Evolutionary conservation across 2,329 filamentous ascomycete genomes (phyloP).

Genomic region (Cladophialophora psammophila): DNA sequence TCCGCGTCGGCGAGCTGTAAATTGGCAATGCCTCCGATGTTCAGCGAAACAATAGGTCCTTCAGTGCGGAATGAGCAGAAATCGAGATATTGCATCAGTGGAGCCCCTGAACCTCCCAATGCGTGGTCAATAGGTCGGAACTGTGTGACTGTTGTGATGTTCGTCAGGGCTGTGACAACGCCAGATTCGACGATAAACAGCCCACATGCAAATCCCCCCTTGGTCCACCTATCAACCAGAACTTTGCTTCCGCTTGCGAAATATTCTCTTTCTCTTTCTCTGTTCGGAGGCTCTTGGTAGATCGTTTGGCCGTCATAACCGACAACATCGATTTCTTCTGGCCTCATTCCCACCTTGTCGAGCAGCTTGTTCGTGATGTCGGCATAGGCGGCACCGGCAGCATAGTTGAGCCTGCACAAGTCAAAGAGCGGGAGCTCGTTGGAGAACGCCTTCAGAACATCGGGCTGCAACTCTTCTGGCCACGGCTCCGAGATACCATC

Average conservation of each 20-base stretch:
- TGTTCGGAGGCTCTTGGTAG: slow-evolving; percentile 45
- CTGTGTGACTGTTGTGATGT: slow-evolving; percentile 44
- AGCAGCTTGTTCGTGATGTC: slow-evolving; percentile 43
- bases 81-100: slow-evolving; percentile 47
- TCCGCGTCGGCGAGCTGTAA: slow-evolving; percentile 43
- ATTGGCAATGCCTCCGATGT: slow-evolving; percentile 46
- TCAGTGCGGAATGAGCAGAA: slow-evolving; percentile 44
- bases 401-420: slow-evolving; percentile 44
- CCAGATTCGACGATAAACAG: slow-evolving; percentile 46
- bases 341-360: slow-evolving; percentile 32
- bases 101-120: slow-evolving; percentile 43
- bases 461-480: slow-evolving; percentile 42
- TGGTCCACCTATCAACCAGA: slow-evolving; percentile 43
- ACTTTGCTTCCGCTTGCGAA: slow-evolving; percentile 38
- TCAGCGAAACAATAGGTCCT: slow-evolving; percentile 41
- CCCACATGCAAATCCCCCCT: slow-evolving; percentile 43
- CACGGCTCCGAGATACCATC: slow-evolving; percentile 45
- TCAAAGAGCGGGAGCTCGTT: slow-evolving; percentile 44
- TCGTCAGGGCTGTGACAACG: slow-evolving; percentile 43
- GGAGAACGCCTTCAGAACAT: slow-evolving; percentile 42
- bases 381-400: slow-evolving; percentile 43
- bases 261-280: slow-evolving; percentile 37
- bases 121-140: slow-evolving; percentile 45
- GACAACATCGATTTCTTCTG: slow-evolving; percentile 43
- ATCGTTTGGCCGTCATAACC: slow-evolving; percentile 46